A percentile compares a stretch with the other conserved stretches of the same genome.
Conservation (phyloP, 331 rosid genomes). For the Spiraea crenata region DNA sequence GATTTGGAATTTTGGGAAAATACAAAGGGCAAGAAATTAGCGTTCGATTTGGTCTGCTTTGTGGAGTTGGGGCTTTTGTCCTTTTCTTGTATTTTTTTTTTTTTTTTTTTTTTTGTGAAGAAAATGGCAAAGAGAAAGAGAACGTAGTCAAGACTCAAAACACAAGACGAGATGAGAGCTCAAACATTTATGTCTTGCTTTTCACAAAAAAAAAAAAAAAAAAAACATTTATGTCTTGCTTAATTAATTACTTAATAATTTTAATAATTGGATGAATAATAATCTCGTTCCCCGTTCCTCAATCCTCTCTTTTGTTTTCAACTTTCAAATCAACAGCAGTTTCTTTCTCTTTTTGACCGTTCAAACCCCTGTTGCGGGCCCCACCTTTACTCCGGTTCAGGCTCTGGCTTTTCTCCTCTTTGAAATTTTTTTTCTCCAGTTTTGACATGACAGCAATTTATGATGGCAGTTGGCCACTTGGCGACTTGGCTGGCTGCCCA, state of each 20-base stretch:
- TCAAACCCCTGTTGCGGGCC: slow-evolving; percentile 27
- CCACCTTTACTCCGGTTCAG: not conserved
- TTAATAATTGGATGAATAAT: no score
- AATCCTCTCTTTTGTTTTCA: slow-evolving; percentile 8
- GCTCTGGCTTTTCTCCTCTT: not conserved
- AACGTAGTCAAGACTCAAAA: slow-evolving; percentile 7
- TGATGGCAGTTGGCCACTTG: not conserved
- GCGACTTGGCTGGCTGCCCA: no score
- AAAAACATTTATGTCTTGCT: not conserved
- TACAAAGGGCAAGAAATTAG: not conserved
- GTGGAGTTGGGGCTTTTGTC: not conserved
- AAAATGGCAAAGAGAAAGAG: not conserved
- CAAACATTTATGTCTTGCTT: not conserved
- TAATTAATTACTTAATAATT: no score
- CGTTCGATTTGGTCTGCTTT: not conserved
- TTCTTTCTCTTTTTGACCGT: slow-evolving; percentile 46
- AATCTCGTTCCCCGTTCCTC: not conserved
- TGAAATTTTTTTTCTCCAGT: not conserved
- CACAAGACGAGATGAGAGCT: not conserved
- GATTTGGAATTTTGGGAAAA: slow-evolving; percentile 1
- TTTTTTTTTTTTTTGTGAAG: not conserved
- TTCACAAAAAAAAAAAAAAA: no score
- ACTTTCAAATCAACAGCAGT: slow-evolving; percentile 9
- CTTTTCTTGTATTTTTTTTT: no score
- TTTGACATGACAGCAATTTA: not conserved